Evolutionary conservation across 495 filamentous ascomycete species (phyloP).

Genomic region (Penicillium simplicissimum): DNA sequence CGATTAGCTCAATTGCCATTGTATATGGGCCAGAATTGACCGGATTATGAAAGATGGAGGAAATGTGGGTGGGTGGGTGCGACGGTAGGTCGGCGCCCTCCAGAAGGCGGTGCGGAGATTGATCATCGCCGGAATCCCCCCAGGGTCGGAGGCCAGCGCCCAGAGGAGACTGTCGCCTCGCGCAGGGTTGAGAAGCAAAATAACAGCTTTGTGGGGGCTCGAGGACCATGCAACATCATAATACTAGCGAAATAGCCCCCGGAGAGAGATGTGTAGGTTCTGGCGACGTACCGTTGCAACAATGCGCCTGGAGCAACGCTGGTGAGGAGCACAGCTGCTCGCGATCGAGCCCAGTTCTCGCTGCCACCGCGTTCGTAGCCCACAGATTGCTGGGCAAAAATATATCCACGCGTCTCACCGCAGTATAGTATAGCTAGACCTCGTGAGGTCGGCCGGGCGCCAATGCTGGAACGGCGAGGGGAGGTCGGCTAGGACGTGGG

Average conservation of each 20-base stretch:
- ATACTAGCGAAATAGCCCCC: conserved; percentile 3
- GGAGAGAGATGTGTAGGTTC: conserved; percentile 20
- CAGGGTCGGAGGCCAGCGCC: conserved; percentile 33
- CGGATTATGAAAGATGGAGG: conserved; percentile 13
- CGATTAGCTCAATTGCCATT: conserved; percentile 35
- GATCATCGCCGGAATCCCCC: conserved; percentile 43
- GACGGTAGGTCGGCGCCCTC: conserved; percentile 29
- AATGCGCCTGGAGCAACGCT: conserved; percentile 45
- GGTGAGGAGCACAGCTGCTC: conserved; percentile 39
- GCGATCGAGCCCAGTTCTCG: conserved; percentile 42
- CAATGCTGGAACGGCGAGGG: conserved; percentile 28
- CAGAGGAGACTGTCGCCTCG: conserved; percentile 23
- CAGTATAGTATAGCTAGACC: conserved; percentile 14
- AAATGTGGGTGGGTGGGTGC: conserved; percentile 26
- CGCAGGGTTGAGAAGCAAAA: conserved; percentile 22
- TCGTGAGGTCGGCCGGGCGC: conserved; percentile 22
- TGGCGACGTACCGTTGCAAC: conserved; percentile 46
- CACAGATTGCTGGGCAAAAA: not conserved
- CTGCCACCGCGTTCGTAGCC: conserved; percentile 30
- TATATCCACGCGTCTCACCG: conserved; percentile 24
- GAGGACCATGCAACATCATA: not conserved
- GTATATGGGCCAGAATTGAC: conserved; percentile 8
- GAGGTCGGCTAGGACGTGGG: conserved; percentile 42
- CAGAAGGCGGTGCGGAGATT: conserved; percentile 54
- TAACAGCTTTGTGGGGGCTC: not conserved